Percentiles rank a stretch among this genome's conserved stretches.
Conservation (phyloP, 768 basidiomycete species). For the Tylopilus intermedius region DNA sequence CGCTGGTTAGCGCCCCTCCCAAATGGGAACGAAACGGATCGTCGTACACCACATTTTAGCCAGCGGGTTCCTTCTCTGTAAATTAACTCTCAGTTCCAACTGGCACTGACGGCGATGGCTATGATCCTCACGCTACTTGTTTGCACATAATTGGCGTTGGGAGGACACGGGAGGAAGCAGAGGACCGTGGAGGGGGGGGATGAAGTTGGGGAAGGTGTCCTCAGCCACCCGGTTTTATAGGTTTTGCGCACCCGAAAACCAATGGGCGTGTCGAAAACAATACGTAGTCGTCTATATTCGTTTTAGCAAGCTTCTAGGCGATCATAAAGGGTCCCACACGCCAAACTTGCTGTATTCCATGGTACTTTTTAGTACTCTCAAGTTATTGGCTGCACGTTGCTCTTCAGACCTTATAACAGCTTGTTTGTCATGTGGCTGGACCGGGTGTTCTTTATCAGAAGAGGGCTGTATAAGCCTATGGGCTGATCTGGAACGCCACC, state of each 20-base stretch:
- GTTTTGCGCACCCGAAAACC: constrained; percentile 20
- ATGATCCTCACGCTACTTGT: constrained; percentile 62
- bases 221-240: constrained; percentile 25
- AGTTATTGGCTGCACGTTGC: constrained; percentile 16
- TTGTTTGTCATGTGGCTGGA: constrained; percentile 31
- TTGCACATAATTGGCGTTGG: constrained; percentile 51
- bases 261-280: constrained; percentile 26
- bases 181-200: constrained; percentile 7
- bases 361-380: constrained; percentile 16
- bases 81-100: constrained; percentile 3
- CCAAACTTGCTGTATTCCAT: constrained; percentile 25
- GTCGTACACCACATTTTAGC: constrained; percentile 61
- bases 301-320: constrained; percentile 21
- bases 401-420: constrained; percentile 4
- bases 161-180: not conserved
- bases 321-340: constrained; percentile 26
- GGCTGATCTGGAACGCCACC: constrained; percentile 13
- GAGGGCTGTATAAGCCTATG: constrained; percentile 5
- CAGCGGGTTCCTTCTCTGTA: constrained; percentile 73
- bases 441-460: constrained; percentile 28
- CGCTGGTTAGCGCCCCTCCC: constrained; percentile 9
- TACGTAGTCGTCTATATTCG: constrained; percentile 26
- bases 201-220: constrained; percentile 13
- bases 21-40: constrained; percentile 3
- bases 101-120: not conserved